phyloP scores from a whole-genome alignment of 2,329 filamentous ascomycete species.

The Colletotrichum eleusines region DNA sequence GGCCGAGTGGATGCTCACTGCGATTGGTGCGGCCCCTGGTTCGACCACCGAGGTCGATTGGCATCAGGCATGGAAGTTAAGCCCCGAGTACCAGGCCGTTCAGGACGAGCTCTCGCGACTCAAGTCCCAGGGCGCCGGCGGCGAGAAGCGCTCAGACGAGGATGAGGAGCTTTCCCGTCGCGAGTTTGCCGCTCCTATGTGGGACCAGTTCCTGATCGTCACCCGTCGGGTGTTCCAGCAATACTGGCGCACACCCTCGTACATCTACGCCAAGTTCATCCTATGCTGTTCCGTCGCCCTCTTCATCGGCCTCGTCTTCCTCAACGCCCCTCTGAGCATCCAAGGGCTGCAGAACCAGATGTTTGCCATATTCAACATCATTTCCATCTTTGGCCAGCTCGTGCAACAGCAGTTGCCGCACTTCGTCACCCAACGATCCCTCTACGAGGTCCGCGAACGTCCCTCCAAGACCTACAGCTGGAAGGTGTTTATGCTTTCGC shows the following conservation, averaged over 20 bases:
- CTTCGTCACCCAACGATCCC: constrained; percentile 73
- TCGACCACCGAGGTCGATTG: constrained; percentile 62
- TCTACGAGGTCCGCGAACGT: constrained; percentile 76
- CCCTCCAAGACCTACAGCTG: constrained; percentile 75
- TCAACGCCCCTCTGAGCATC: constrained; percentile 65
- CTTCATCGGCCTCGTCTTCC: constrained; percentile 76
- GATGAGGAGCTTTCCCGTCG: constrained; percentile 7
- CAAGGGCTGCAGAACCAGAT: constrained; percentile 75
- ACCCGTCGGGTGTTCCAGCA: constrained; percentile 76
- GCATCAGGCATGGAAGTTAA: constrained; percentile 59
- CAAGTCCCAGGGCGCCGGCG: constrained; percentile 16
- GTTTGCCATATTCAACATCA: constrained; percentile 74
- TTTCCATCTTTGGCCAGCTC: constrained; percentile 73
- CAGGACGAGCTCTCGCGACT: constrained; percentile 44
- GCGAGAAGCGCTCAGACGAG: constrained; percentile 1
- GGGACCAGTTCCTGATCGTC: constrained; percentile 60
- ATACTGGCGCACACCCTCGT: constrained; percentile 82
- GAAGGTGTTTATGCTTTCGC: constrained; percentile 74
- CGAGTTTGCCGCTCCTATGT: constrained; percentile 73
- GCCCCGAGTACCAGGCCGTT: constrained; percentile 52
- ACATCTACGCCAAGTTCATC: constrained; percentile 78
- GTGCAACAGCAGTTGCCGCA: constrained; percentile 74
- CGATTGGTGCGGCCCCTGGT: constrained; percentile 53
- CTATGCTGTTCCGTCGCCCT: constrained; percentile 61
- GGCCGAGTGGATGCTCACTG: constrained; percentile 62